These are phyloP conservation scores for Selaginella moellendorffii DNA, from an alignment of 75 land plant species.

Conservation along the genomic window DNA sequence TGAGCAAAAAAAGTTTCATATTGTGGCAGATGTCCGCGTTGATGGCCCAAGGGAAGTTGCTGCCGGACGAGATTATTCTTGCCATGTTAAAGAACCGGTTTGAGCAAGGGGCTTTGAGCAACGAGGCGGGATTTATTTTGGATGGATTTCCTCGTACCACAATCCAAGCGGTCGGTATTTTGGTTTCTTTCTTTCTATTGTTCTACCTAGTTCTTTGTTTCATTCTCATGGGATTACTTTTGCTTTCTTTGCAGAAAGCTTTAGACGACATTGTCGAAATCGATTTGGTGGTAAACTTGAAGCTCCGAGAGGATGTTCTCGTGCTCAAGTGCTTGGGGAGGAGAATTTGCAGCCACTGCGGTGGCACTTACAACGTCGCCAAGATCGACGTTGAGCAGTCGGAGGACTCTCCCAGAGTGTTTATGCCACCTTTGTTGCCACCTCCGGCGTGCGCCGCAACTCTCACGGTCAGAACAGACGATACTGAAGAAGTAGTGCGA, in stretches of 20 bases:
- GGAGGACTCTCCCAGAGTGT: conserved; percentile 45
- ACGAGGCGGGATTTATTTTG: conserved; percentile 69
- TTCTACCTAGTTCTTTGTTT: neutral
- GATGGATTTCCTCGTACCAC: conserved; percentile 80
- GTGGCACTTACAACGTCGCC: conserved; percentile 76
- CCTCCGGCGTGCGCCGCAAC: conserved; percentile 66
- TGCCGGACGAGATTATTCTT: conserved; percentile 62
- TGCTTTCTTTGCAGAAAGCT: conserved; percentile 45
- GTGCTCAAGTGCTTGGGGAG: conserved; percentile 86
- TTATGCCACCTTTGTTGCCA: conserved; percentile 84
- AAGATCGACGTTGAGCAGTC: conserved; percentile 48
- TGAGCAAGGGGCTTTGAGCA: conserved; percentile 42
- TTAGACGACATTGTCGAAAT: conserved; percentile 67
- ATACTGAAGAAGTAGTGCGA: conserved; percentile 80
- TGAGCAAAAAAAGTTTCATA: neutral
- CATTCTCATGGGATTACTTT: neutral
- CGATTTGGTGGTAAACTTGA: conserved; percentile 80
- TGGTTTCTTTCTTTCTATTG: no score
- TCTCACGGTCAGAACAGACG: conserved; percentile 69
- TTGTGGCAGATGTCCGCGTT: conserved; percentile 11
- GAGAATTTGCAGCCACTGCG: conserved; percentile 82
- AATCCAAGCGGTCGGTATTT: conserved; percentile 61
- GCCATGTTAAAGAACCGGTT: conserved; percentile 52
- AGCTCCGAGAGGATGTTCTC: conserved; percentile 73
- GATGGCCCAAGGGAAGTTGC: conserved; percentile 51